These are phyloP conservation scores for Solanum bukasovii DNA, from an alignment of 257 asterid genomes.

Conservation along the genomic window DNA sequence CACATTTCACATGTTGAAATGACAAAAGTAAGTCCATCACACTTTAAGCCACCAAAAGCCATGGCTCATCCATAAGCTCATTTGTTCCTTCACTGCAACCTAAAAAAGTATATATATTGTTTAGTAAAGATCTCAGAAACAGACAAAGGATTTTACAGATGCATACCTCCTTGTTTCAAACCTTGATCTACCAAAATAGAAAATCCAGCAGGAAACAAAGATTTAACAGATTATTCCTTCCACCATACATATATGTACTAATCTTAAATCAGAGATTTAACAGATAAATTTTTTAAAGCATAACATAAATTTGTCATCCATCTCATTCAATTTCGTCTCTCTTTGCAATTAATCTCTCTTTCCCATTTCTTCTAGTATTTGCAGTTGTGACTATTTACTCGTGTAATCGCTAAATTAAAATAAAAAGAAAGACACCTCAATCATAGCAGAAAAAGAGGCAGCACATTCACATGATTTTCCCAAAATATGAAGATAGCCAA, in stretches of 20 bases:
- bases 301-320: background rate
- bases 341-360: background rate
- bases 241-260: background rate
- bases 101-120: background rate
- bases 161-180: background rate
- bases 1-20: slow-evolving; percentile 18
- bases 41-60: slow-evolving; percentile 20
- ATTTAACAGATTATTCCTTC: background rate
- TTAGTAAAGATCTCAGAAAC: background rate
- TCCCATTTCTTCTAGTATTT: too few species aligned
- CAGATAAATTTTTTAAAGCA: background rate
- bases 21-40: slow-evolving; percentile 32
- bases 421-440: background rate
- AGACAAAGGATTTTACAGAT: background rate
- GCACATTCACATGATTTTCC: background rate
- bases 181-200: background rate
- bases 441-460: background rate
- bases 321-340: background rate
- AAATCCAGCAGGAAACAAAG: background rate
- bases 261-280: background rate
- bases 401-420: background rate
- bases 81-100: slow-evolving; percentile 6
- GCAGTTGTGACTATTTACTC: background rate
- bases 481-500: background rate
- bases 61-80: slow-evolving; percentile 17